A percentile compares a stretch with the other conserved stretches of the same genome.
Evolutionary conservation across 1,284 basidiomycete species (phyloP).

Genomic region (Ustilago tritici): DNA sequence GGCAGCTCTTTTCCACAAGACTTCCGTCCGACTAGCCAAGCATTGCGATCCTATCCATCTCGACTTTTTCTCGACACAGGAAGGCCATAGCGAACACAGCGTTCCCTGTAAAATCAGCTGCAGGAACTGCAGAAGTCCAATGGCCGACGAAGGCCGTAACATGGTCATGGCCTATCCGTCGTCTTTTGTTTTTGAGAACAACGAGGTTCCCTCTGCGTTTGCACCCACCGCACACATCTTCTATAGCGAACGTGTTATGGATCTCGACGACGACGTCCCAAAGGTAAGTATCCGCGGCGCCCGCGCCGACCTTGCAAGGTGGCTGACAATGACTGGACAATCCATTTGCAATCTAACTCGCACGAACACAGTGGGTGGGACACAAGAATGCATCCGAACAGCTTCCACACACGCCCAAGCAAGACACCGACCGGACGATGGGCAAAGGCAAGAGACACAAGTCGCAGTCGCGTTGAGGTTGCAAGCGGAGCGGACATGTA

Average conservation of each 20-base stretch:
- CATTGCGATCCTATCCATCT: slow-evolving; percentile 46
- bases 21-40: slow-evolving; percentile 43
- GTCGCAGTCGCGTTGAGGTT: background rate
- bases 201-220: slow-evolving; percentile 35
- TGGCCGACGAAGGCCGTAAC: slow-evolving; percentile 53
- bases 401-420: slow-evolving; percentile 36
- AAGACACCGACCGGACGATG: slow-evolving; percentile 35
- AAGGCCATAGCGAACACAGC: slow-evolving; percentile 43
- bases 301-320: too few relatives aligned
- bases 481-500: too few relatives aligned
- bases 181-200: slow-evolving; percentile 44
- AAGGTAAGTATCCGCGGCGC: too few relatives aligned
- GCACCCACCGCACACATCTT: slow-evolving; percentile 53
- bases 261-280: slow-evolving; percentile 50
- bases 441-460: slow-evolving; percentile 47
- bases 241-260: slow-evolving; percentile 48
- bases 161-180: slow-evolving; percentile 58
- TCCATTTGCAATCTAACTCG: background rate
- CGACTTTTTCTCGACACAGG: slow-evolving; percentile 51
- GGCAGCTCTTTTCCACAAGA: slow-evolving; percentile 55
- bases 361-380: slow-evolving; percentile 32
- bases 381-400: slow-evolving; percentile 44
- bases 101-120: slow-evolving; percentile 56
- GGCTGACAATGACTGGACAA: too few relatives aligned
- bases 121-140: slow-evolving; percentile 44